Base-by-base conservation (phyloP, 345 rosid genomes). In the Populus tremula region DNA sequence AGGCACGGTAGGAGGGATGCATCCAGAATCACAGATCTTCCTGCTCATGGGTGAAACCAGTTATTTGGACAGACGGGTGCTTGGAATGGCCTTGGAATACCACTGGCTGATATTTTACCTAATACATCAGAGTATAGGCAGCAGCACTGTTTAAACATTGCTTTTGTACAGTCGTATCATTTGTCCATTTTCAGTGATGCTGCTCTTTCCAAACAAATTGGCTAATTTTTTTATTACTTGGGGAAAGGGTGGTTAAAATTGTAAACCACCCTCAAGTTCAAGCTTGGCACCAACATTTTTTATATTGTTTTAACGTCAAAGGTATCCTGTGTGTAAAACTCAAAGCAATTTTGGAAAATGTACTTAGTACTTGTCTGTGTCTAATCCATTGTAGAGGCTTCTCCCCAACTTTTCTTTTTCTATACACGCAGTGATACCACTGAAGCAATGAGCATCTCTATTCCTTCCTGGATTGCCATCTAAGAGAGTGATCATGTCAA, bases 161-260 rank as follows among this genome's bases (percentile, higher is more conserved):
- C 50, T 29, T 75, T n/a, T 78, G 74, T 80, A 76, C 61, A 38
- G 70, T 76, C 17, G 33, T 50, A 38, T 61, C 67, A 54, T 36
- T 73, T 54, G 53, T 33, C 36, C 64, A 67, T 38, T 38, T 20
- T 68, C 61, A 47, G 36, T 43, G 47, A 76, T 67, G 43, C 49
- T n/a, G 66, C 77, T 35, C 41, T 74, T 69, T 76, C 67, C 56
- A 67, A 77, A 56, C 43, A 64, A 67, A 69, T 29, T 69, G 33
- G 35, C 45, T 35, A 36, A 47, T n/a, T 69, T 70, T 59, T 75
- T 43, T 54, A 69, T 14, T 17, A 38, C 49, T 21, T 71, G 29
- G 71, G 56, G 14, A 67, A 43, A 17, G 76, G 80, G 69, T 61
- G 71, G 59, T 20, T 35, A 56, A 76, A 76, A 36, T 16, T 63